Base-by-base conservation (phyloP, 2,329 filamentous ascomycete genomes). In the Colletotrichum simmondsii region DNA sequence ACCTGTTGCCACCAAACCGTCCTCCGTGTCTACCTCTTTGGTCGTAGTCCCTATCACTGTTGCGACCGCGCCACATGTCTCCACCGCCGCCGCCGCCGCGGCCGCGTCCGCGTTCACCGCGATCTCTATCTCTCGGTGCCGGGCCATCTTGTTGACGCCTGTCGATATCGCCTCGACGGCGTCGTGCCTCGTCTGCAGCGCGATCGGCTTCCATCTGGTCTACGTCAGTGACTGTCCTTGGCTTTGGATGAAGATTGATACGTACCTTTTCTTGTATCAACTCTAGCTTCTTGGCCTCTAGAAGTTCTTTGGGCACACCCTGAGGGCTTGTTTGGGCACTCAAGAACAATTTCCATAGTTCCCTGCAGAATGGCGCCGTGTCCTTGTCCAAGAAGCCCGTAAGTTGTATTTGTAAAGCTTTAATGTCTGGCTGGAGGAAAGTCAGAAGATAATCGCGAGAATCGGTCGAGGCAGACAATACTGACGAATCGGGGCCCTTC, bases 281-380 rank as follows among this genome's bases (percentile, higher is more conserved):
- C 83, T 99, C 97, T 57, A 94, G 85, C 84, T 98, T 99, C 87
- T 99, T 99, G 0, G 96, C 95, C 81, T 99, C 97, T 3, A 99
- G 85, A 54, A 99, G 87, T 83, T 98, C 95, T 82, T 97, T 96
- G 0, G 97, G 96, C 14, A 99, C 95, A 67, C 97, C 97, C 80
- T 97, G 93, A 0, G 95, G 92, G 81, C 92, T 98, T 53, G 89
- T 87, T 82, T 99, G 97, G 11, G 95, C 97, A 81, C 95, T 98
- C 58, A 99, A 85, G 77, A 96, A 93, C 22, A 99, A 86, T 72
- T 92, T 94, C 97, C 97, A 99, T 14, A 99, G 85, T 75, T 98
- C 94, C 80, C 97, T 96, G 83, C 96, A 98, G 80, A 99, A 99
- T 0, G 88, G 84, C 1, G 95, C 87, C 0, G 95, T 97, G 76